Evolutionary conservation across 73 alveolate species (phyloP), one percentile per base, ranked within the genome.

Genomic region (Effrenium voratum): DNA sequence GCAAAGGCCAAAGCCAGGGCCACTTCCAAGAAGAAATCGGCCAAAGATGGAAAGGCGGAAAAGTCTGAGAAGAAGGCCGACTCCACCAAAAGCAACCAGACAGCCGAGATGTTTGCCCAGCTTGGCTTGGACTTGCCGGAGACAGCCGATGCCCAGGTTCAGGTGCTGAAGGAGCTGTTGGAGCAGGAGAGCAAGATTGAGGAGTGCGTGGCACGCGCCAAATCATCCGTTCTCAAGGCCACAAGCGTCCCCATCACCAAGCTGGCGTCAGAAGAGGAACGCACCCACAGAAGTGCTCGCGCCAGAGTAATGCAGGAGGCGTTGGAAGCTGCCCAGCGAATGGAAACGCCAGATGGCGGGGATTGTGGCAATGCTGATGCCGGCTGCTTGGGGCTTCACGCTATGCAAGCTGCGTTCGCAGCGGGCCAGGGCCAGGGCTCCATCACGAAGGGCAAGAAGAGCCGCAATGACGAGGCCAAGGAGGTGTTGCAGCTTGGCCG

Each of bases 91-190:
- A 22, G 44, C 60, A 3, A 15, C 50, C 2, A 43, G 66, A 43
- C 5, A 36, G n/a, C 34, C 5, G 90, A 79, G 44, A 38, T 22
- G 66, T 79, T 79, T 79, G 57, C 49, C 45, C 90, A 79, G 45
- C 90, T 79, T 79, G 90, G 90, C 1, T 22, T 79, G 50, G 70
- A 43, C 36, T 44, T 79, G 90, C 90, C 90, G 44, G 43, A 32
- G 16, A 45, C 46, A 2, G 90, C 50, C 2, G 90, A 79, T 6
- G 90, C 41, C 30, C 90, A 79, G 28, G 68, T 79, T 6, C 6
- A 43, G 3, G 2, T 45, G 70, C 52, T 79, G 46, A 79, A 79
- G 45, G 66, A 16, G 44, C 44, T 79, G 90, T 2, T 79, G 34
- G 90, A 79, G 49, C 32, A 19, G 28, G 90, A 79, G 32, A 49